A percentile compares a stretch with the other conserved stretches of the same genome.
phyloP scores from a whole-genome alignment of 2,329 filamentous ascomycete species.

The Cryoendolithus antarcticus region DNA sequence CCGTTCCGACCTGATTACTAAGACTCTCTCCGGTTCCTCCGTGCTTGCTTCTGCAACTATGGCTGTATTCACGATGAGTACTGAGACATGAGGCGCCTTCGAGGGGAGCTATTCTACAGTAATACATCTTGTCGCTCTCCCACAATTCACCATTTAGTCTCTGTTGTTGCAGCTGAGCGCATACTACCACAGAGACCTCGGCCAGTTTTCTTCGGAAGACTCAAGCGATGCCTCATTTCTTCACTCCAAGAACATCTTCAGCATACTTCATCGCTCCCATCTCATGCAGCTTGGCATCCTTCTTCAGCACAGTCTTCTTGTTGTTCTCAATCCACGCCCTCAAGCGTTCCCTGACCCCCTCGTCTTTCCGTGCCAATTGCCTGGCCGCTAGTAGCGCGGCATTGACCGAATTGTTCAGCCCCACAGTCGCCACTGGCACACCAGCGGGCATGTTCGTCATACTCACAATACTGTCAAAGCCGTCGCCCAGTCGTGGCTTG shows the following conservation, averaged over 20 bases:
- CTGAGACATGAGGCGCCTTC: too few species aligned
- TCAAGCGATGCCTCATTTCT: too few species aligned
- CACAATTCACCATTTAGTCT: too few species aligned
- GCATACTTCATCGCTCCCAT: constrained; percentile 31
- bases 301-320: constrained; percentile 50
- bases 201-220: too few species aligned
- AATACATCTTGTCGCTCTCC: too few species aligned
- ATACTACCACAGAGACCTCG: too few species aligned
- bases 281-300: constrained; percentile 46
- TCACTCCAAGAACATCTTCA: constrained; percentile 12
- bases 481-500: constrained; percentile 37
- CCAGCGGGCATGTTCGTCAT: constrained; percentile 42
- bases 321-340: constrained; percentile 50
- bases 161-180: too few species aligned
- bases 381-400: constrained; percentile 35
- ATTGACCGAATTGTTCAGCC: constrained; percentile 35
- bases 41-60: too few species aligned
- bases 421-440: constrained; percentile 28
- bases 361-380: constrained; percentile 35
- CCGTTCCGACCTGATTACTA: too few species aligned
- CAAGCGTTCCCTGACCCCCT: constrained; percentile 44
- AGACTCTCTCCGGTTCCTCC: too few species aligned
- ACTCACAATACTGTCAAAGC: constrained; percentile 36
- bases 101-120: too few species aligned
- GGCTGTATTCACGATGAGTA: too few species aligned